Conservation (phyloP, 73 alveolate genomes). For the Paramecium sexaurelia region DNA sequence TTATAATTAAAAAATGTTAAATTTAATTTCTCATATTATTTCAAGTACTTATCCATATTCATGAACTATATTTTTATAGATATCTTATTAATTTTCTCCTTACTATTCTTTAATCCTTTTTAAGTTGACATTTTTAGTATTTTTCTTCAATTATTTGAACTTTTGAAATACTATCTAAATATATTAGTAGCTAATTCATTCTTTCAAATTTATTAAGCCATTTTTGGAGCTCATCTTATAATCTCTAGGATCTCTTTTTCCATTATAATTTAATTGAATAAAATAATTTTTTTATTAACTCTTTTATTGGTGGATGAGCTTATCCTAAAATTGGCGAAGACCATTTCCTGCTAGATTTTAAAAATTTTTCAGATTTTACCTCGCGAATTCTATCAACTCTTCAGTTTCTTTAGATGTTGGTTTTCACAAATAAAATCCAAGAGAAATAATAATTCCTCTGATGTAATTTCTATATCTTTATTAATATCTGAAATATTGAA, state of each 20-base stretch:
- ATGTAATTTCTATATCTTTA: slow-evolving; percentile 34
- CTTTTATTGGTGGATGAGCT: slow-evolving; percentile 65
- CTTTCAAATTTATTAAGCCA: not conserved
- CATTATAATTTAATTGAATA: not conserved
- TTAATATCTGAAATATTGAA: slow-evolving; percentile 50
- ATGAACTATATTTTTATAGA: not conserved
- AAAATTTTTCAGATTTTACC: slow-evolving; percentile 57
- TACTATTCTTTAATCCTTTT: not conserved
- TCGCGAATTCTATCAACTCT: slow-evolving; percentile 63
- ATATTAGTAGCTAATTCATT: not conserved
- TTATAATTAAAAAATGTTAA: no score
- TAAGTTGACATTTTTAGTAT: slow-evolving; percentile 15
- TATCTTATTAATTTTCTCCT: not conserved
- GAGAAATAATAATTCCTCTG: slow-evolving; percentile 49
- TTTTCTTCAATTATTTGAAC: not conserved
- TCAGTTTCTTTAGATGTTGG: slow-evolving; percentile 56
- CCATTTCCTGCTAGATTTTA: slow-evolving; percentile 40
- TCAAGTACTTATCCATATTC: slow-evolving; percentile 43
- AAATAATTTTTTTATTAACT: slow-evolving; percentile 23
- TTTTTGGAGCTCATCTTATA: not conserved
- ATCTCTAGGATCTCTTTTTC: slow-evolving; percentile 9
- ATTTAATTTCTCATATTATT: not conserved
- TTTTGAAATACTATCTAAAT: slow-evolving; percentile 6
- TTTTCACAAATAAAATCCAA: slow-evolving; percentile 62
- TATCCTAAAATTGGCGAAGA: slow-evolving; percentile 59